These are phyloP conservation scores for Madurella mycetomatis DNA, from an alignment of 2,329 filamentous ascomycete genomes.

Conservation along the genomic window DNA sequence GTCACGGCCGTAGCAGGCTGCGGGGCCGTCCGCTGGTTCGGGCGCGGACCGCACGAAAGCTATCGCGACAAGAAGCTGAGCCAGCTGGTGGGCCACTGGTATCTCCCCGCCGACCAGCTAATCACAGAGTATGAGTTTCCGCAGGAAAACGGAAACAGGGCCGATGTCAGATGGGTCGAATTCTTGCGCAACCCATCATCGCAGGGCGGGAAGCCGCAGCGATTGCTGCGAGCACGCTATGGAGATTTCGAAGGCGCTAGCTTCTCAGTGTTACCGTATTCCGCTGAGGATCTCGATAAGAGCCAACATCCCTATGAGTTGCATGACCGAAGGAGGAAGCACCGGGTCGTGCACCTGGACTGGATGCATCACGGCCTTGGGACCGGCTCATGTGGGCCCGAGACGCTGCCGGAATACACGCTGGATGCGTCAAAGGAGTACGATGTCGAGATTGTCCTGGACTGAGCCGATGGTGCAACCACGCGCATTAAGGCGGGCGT, in stretches of 20 bases:
- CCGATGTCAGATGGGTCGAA: conserved; percentile 58
- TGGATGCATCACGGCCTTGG: conserved; percentile 60
- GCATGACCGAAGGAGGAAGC: conserved; percentile 41
- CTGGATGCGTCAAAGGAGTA: conserved; percentile 40
- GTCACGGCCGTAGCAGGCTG: conserved; percentile 41
- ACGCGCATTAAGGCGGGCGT: no score
- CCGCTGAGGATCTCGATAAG: conserved; percentile 48
- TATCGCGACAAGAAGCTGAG: conserved; percentile 63
- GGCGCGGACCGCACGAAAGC: conserved; percentile 61
- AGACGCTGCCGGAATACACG: conserved; percentile 46
- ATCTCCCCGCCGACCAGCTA: conserved; percentile 44
- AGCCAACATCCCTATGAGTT: conserved; percentile 60
- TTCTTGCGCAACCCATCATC: conserved; percentile 30
- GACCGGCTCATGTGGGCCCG: conserved; percentile 58
- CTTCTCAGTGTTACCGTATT: conserved; percentile 56
- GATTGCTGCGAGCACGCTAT: conserved; percentile 42
- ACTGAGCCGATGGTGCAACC: conserved; percentile 28
- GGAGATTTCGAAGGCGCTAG: conserved; percentile 44
- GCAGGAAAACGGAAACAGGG: conserved; percentile 63
- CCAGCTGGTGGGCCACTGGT: conserved; percentile 54
- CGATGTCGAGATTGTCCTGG: conserved; percentile 40
- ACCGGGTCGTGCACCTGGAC: conserved; percentile 56
- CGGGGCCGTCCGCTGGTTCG: conserved; percentile 55
- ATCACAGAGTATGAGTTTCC: conserved; percentile 63
- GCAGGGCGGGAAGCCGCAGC: neutral